Conservation (phyloP, 2,329 filamentous ascomycete species). For the Aspergillus clavatus region DNA sequence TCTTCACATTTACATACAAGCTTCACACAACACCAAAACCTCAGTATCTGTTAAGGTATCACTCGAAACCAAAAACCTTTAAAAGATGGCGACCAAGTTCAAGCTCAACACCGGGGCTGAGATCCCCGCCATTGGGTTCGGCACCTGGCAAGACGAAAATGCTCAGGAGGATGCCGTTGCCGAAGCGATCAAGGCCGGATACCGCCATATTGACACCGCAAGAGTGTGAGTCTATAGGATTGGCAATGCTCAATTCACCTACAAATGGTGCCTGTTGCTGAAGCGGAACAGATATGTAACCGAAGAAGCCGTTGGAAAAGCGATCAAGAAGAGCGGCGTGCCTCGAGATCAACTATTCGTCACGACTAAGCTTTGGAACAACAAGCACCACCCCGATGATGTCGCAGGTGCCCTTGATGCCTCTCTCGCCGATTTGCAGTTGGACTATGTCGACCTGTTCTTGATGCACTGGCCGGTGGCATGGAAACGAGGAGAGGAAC, state of each 20-base stretch:
- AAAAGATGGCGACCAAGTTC: conserved; percentile 32
- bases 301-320: conserved; percentile 61
- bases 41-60: too few relatives aligned
- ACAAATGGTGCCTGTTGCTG: not conserved
- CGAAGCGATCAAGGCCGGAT: conserved; percentile 48
- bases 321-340: conserved; percentile 59
- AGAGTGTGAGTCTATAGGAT: conserved; percentile 32
- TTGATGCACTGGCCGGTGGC: conserved; percentile 64
- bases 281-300: conserved; percentile 52
- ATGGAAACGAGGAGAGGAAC: conserved; percentile 46
- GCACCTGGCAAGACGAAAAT: conserved; percentile 52
- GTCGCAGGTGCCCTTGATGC: conserved; percentile 58
- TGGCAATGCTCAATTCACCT: too few relatives aligned
- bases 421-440: conserved; percentile 57
- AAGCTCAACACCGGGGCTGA: conserved; percentile 46
- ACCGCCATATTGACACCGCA: conserved; percentile 53
- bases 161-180: conserved; percentile 47
- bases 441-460: conserved; percentile 66
- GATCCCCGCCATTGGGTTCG: conserved; percentile 49
- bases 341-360: conserved; percentile 62
- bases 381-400: conserved; percentile 56
- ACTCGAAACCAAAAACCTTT: not conserved
- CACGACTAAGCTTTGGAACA: conserved; percentile 65
- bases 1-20: too few relatives aligned
- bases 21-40: too few relatives aligned